Evolutionary conservation across 2,329 filamentous ascomycete genomes (phyloP), one percentile per base, ranked within the genome.

Genomic region (Zymoseptoria tritici): DNA sequence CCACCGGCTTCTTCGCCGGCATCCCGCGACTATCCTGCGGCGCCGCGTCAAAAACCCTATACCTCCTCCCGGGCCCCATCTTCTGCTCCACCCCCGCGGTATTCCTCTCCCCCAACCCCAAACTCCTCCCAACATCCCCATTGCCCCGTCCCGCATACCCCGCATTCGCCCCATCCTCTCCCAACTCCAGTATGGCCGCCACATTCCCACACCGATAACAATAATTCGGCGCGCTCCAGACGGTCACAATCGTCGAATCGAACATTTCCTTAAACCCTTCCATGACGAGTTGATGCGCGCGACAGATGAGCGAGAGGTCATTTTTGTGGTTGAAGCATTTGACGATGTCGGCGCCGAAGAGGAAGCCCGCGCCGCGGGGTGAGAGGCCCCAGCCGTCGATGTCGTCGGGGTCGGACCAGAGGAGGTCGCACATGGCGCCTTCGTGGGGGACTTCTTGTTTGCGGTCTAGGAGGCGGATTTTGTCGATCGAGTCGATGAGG

Each of bases 251-350:
- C 54, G 87, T 90, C 13, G 86, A 88, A 72, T 96, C 91, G 71
- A 97, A 99, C 92, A 97, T 97, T 74, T 97, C 94, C 77, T 97
- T 97, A 76, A 97, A 99, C 0, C 94, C 94, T 74, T 99, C 94
- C 94, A 97, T 99, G 65, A 99, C 94, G 21, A 99, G 85, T 75
- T 99, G 94, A 73, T 99, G 94, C 0, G 94, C 94, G 58, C 94
- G 85, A 19, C 93, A 94, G 65, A 99, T 94, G 56, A 99, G 82
- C 21, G 88, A 91, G 26, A 99, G 82, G 71, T 96, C 90, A 74
- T 99, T 99, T 60, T 86, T 85, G 75, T 97, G 88, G 76, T 97
- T 99, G 79, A 99, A 99, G 65, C 87, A 86, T 70, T 94, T 95
- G 70, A 97, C 93, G 60, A 97, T 97, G 72, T 97, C 92, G 3